Conservation (phyloP, 352 stramenopile species). For the Pythium chondricola region DNA sequence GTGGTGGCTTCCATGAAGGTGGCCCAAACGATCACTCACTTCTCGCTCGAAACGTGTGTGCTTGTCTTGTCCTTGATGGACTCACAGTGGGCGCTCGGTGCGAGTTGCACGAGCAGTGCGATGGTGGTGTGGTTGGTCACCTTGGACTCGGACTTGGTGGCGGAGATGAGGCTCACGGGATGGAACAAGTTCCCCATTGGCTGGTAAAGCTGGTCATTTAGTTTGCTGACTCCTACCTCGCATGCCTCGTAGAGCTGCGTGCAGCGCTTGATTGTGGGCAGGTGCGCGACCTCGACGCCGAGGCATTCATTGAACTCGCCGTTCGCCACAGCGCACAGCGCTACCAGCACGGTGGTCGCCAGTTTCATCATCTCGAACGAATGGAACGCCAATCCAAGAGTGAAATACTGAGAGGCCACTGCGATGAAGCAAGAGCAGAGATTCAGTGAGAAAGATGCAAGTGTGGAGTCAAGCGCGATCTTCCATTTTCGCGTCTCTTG, state of each 20-base stretch:
- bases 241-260: conserved; percentile 38
- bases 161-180: conserved; percentile 57
- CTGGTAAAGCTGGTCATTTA: conserved; percentile 44
- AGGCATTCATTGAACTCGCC: conserved; percentile 47
- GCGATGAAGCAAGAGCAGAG: no score
- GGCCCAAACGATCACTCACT: neutral
- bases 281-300: conserved; percentile 35
- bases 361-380: conserved; percentile 13
- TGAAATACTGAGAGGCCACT: no score
- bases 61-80: neutral
- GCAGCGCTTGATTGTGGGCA: conserved; percentile 29
- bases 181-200: conserved; percentile 19
- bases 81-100: conserved; percentile 31
- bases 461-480: neutral
- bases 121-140: conserved; percentile 33
- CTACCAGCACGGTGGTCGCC: neutral
- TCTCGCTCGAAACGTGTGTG: no score
- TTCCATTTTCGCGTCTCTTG: conserved; percentile 12
- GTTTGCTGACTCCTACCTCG: conserved; percentile 32
- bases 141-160: conserved; percentile 40
- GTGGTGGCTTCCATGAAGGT: neutral
- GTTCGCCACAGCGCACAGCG: neutral
- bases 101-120: conserved; percentile 50
- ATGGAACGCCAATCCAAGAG: no score
- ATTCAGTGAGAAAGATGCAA: neutral